Base-by-base conservation (phyloP, 2,329 filamentous ascomycete species). In the Penicillium sclerotiorum region DNA sequence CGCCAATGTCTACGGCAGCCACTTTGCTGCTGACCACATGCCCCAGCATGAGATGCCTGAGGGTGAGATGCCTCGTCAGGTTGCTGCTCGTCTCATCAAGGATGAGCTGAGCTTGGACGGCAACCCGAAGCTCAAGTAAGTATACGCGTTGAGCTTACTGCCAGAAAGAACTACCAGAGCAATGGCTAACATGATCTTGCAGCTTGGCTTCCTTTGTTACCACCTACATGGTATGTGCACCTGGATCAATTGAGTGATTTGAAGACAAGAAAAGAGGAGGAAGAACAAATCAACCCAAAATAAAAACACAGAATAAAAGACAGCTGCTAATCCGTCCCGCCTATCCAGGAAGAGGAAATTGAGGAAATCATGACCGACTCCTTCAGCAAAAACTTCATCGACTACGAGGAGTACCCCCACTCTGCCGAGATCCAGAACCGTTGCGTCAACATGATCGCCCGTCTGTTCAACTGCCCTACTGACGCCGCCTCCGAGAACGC, bases 21-120 rank as follows among this genome's bases (percentile, higher is more conserved):
- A 80, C 56, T 96, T 90, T 68, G 93, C 93, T 18, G 82, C 83
- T 25, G 77, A 88, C 66, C 90, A 95, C 64, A 79, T 97, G 35
- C 91, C 92, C 22, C 83, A 81, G 66, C 79, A 88, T 66, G 87
- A 91, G 75, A 96, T 97, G 84, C 91, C 93, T 1, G 90, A 96
- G 63, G 65, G 75, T 17, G 89, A 95, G 73, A 96, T 96, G 92
- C 93, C 93, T 37, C 85, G 83, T 61, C 89, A 95, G 60, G 83
- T 96, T 45, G 93, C 93, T n/a, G 96, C 96, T 72, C 87, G 91
- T 41, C 88, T 96, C 89, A 96, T 96, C 79, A 93, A 90, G 78
- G 93, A 96, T 70, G 90, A 96, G 67, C 79, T 96, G 57, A 94
- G 89, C 57, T 78, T 96, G 45, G 93, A 97, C 68, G 91, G 91